These are phyloP conservation scores for Lachnellula cervina DNA, from an alignment of 2,329 filamentous ascomycete species.

Conservation along the genomic window DNA sequence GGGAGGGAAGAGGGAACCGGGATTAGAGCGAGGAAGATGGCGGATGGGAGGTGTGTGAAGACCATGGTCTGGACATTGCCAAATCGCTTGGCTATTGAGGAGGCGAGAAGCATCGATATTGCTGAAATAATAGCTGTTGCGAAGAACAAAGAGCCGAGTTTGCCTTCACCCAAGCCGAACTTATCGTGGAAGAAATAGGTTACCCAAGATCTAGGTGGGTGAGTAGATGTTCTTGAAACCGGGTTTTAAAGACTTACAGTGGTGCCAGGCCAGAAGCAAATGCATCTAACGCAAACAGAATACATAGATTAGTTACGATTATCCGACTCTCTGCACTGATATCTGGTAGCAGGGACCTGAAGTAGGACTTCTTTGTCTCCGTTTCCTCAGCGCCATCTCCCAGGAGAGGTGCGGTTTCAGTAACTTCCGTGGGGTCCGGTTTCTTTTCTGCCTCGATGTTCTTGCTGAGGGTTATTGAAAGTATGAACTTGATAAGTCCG, in stretches of 20 bases:
- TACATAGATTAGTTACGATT: conserved; percentile 56
- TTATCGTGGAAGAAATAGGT: conserved; percentile 51
- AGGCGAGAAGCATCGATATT: conserved; percentile 47
- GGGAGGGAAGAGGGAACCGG: conserved; percentile 49
- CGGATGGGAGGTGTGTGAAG: conserved; percentile 66
- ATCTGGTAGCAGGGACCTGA: conserved; percentile 43
- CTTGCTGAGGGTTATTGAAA: conserved; percentile 46
- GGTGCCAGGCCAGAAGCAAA: conserved; percentile 67
- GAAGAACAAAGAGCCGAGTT: conserved; percentile 52
- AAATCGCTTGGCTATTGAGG: conserved; percentile 49
- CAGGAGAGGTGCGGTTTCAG: conserved; percentile 28
- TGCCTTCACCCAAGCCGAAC: conserved; percentile 44
- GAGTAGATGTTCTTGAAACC: conserved; percentile 19
- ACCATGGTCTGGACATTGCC: conserved; percentile 71
- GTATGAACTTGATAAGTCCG: conserved; percentile 51
- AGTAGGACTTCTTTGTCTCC: conserved; percentile 18
- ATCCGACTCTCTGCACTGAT: conserved; percentile 52
- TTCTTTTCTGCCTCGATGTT: conserved; percentile 36
- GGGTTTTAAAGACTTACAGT: conserved; percentile 38
- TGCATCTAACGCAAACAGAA: conserved; percentile 64
- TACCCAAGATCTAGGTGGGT: conserved; percentile 51
- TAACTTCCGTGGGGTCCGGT: conserved; percentile 22
- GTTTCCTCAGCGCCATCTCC: conserved; percentile 17
- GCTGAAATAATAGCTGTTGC: conserved; percentile 48
- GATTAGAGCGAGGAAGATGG: conserved; percentile 60